Percentiles rank a stretch among this genome's conserved stretches.
These are phyloP conservation scores for Chrysanthemum seticuspe DNA, from an alignment of 129 eudicot genomes.

Conservation along the genomic window DNA sequence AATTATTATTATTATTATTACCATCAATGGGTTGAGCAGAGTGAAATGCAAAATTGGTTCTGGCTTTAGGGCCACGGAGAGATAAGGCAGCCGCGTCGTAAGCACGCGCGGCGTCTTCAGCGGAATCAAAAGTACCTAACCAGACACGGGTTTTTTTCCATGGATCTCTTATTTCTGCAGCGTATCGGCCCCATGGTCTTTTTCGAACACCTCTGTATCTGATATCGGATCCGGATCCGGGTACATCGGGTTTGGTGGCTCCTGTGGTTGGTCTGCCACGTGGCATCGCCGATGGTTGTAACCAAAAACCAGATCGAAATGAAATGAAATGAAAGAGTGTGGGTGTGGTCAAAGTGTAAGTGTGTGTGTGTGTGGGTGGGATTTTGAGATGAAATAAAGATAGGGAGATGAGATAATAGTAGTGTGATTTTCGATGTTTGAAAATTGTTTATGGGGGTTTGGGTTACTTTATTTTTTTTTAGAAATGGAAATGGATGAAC, in stretches of 20 bases:
- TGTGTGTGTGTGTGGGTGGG: too few relatives aligned
- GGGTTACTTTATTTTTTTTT: too few relatives aligned
- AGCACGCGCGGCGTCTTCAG: constrained; percentile 43
- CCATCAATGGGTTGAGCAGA: too few relatives aligned
- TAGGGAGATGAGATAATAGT: too few relatives aligned
- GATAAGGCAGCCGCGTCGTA: constrained; percentile 41
- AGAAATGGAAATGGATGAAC: too few relatives aligned
- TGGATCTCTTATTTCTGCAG: constrained; percentile 48
- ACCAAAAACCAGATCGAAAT: too few relatives aligned
- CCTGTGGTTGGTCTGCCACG: constrained; percentile 6
- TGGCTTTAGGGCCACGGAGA: constrained; percentile 40
- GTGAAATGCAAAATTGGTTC: constrained; percentile 37
- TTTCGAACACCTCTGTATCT: constrained; percentile 30
- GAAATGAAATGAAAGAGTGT: too few relatives aligned
- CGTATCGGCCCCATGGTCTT: constrained; percentile 44
- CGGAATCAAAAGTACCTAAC: constrained; percentile 46
- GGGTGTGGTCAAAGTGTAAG: too few relatives aligned
- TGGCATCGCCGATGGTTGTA: too few relatives aligned
- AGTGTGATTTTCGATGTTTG: too few relatives aligned
- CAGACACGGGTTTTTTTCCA: constrained; percentile 39
- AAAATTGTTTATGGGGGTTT: too few relatives aligned
- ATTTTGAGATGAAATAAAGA: too few relatives aligned
- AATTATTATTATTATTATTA: not conserved
- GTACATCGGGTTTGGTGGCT: not conserved
- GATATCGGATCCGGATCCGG: constrained; percentile 24